Evolutionary conservation across 148 eudicot genomes (phyloP).

Genomic region (Rhododendron henanense): DNA sequence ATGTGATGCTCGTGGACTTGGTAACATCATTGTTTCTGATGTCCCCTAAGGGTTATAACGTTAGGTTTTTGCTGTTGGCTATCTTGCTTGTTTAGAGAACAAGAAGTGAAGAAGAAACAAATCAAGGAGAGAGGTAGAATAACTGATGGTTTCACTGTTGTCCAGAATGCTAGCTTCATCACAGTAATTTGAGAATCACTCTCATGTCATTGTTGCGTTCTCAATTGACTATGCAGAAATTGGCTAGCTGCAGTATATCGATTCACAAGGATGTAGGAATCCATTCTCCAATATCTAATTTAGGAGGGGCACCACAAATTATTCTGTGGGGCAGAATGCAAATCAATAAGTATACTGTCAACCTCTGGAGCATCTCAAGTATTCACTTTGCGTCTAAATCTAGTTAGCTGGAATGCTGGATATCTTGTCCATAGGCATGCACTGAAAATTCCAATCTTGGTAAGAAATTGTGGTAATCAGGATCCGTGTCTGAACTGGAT

Average conservation of each 20-base stretch:
- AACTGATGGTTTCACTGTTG: background rate
- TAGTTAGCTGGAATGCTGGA: background rate
- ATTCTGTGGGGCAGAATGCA: background rate
- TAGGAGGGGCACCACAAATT: background rate
- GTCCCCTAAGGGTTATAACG: background rate
- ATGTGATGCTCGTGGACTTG: background rate
- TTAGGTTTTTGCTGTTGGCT: constrained; percentile 1
- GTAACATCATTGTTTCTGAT: background rate
- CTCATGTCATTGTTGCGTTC: background rate
- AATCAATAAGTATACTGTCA: background rate
- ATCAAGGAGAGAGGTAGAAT: background rate
- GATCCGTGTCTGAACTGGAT: background rate
- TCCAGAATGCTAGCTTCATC: background rate
- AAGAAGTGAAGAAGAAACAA: background rate
- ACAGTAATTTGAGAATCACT: background rate
- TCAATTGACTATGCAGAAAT: background rate
- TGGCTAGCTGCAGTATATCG: background rate
- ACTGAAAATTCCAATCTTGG: background rate
- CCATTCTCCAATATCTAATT: background rate
- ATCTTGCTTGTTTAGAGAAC: background rate
- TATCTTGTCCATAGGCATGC: background rate
- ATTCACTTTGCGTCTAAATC: background rate
- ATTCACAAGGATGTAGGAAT: background rate
- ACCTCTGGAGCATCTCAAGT: background rate
- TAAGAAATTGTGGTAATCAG: background rate